phyloP scores from a whole-genome alignment of 2,329 filamentous ascomycete genomes.

The Cordyceps sp. region DNA sequence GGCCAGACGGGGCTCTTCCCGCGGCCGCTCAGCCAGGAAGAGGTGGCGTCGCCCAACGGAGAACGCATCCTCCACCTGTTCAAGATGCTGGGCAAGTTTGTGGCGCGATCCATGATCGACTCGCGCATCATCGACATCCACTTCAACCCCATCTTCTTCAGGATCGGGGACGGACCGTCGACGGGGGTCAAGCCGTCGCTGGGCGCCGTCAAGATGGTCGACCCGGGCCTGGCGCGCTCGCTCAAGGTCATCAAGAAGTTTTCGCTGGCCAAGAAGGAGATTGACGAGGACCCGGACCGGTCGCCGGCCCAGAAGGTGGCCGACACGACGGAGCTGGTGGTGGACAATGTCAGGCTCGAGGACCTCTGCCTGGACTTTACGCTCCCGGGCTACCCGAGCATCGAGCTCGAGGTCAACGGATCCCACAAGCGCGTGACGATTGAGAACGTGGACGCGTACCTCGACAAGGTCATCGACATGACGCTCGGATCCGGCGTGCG shows the following conservation, averaged over 20 bases:
- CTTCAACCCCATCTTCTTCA: slow-evolving; percentile 96
- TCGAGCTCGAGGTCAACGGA: slow-evolving; percentile 67
- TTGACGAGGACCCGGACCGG: slow-evolving; percentile 55
- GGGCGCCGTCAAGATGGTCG: slow-evolving; percentile 77
- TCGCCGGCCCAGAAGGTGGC: slow-evolving; percentile 53
- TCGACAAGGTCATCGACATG: slow-evolving; percentile 81
- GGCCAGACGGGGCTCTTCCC: slow-evolving; percentile 79
- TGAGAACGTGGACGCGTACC: slow-evolving; percentile 76
- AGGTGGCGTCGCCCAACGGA: slow-evolving; percentile 59
- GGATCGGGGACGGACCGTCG: slow-evolving; percentile 56
- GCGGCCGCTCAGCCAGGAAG: slow-evolving; percentile 69
- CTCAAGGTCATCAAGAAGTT: slow-evolving; percentile 80
- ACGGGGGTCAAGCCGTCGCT: slow-evolving; percentile 61
- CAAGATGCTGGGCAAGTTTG: slow-evolving; percentile 90
- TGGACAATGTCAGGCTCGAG: slow-evolving; percentile 67
- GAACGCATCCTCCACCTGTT: slow-evolving; percentile 79
- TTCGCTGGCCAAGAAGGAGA: slow-evolving; percentile 61
- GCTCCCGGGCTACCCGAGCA: slow-evolving; percentile 72
- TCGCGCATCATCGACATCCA: slow-evolving; percentile 95
- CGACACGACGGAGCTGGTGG: slow-evolving; percentile 49
- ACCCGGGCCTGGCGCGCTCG: slow-evolving; percentile 71
- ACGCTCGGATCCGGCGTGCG: slow-evolving; percentile 81
- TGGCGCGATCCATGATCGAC: slow-evolving; percentile 94
- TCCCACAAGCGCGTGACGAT: slow-evolving; percentile 64
- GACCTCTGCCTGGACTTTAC: slow-evolving; percentile 91